Evolutionary conservation across 2,329 filamentous ascomycete genomes (phyloP), one percentile per base, ranked within the genome.

Genomic region (Cercospora nicotianae): DNA sequence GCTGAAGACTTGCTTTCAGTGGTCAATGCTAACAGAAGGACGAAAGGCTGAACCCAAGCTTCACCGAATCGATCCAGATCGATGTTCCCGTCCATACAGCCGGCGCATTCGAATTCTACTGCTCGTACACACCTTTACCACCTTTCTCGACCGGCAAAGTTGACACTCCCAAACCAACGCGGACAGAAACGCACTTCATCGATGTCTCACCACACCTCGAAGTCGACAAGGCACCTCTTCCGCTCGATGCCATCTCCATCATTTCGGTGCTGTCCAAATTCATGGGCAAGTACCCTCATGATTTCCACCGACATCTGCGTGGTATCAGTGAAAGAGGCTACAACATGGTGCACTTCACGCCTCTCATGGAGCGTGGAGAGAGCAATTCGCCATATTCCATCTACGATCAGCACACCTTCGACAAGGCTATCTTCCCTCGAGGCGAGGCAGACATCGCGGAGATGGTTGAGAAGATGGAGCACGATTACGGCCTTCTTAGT

Each of bases 271-370:
- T 99, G 70, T 97, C 94, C 77, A 99, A 99, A 81, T 97, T 97
- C 82, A 96, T 99, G 92, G 95, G 95, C 70, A 89, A 90, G 76
- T 97, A 95, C 77, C 93, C 94, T 0, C 85, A 85, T 16, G 92
- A 97, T 75, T 99, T 94, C 94, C 89, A 97, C 77, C 90, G 88
- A 62, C 94, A 98, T 78, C 83, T 99, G 66, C 86, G 87, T 66
- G 94, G 95, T 30, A 97, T 99, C 78, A 91, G 92, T 78, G 88
- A 91, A 75, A 87, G 95, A 69, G 94, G 94, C 57, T 99, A 99
- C 85, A 99, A 99, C 82, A 97, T 98, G 93, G 89, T 99, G 68
- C 95, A 99, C 80, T 99, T 99, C 79, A 97, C 95, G 1, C 95
- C 95, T 9, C 84, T 99, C 72, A 95, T 96, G 85, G 86, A 91